Evolutionary conservation across 2,329 filamentous ascomycete species (phyloP), one percentile per base, ranked within the genome.

Genomic region (Curvularia verruculosa): DNA sequence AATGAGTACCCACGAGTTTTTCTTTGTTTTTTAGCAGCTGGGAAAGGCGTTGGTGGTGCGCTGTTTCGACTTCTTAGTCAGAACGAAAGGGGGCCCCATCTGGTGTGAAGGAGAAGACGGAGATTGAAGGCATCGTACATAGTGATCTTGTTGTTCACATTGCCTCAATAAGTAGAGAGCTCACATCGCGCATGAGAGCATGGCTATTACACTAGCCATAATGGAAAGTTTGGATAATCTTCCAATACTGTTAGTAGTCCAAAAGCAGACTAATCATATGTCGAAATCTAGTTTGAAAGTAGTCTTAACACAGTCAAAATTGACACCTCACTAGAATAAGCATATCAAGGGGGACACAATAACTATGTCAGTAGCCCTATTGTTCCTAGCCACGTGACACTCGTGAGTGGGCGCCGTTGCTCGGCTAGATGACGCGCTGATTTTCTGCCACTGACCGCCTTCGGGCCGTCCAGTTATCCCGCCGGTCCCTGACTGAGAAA

Each of bases 371-470:
- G 10, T 10, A 29, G 28, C 12, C 28, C 28, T 4, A 29, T 12
- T 5, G 15, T 39, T n/a, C 15, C 23, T 28, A n/a, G 15, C 31
- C 34, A 39, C 13, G 8, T 18, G 18, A 18, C 23, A 12, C 9
- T 23, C 34, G n/a, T 15, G 26, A 49, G 46, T 18, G 24, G 21
- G n/a, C 24, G 46, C 34, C 4, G 34, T 49, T 34, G 46, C 31
- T 49, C 46, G 46, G 46, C 26, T 45, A 36, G 40, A 61, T 61
- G 59, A 61, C 59, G 59, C 56, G 59, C 52, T 56, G 49, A 15
- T 45, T 50, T 59, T 59, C 59, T 61, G 59, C 59, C 59, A 46
- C 48, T 41, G 36, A 58, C 58, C 58, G 58, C 59, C 52, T 56
- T 19, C 56, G 56, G 59, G 56, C 39, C 53, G 41, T 45, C 52